Evolutionary conservation across 169 alveolate species (phyloP).

Genomic region (Amoebophrya sp.): DNA sequence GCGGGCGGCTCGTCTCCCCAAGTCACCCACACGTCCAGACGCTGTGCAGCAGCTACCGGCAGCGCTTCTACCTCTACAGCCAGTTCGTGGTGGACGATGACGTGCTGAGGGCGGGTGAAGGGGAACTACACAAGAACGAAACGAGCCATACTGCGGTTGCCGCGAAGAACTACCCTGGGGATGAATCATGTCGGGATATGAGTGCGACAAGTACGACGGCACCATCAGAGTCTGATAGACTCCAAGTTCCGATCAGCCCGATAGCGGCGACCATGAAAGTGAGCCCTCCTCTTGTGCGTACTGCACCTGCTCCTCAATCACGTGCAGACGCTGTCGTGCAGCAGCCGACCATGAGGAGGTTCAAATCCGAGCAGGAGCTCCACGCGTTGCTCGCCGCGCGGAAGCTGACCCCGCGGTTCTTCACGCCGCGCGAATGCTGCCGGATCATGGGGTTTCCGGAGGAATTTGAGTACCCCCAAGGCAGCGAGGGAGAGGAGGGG

Average conservation of each 20-base stretch:
- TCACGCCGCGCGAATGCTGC: background rate
- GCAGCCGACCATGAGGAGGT: background rate
- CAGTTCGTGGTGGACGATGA: background rate
- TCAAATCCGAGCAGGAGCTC: background rate
- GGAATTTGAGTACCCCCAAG: background rate
- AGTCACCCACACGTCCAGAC: background rate
- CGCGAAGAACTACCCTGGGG: too few relatives aligned
- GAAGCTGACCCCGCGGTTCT: background rate
- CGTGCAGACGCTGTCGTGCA: background rate
- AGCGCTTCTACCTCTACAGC: background rate
- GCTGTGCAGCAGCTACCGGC: background rate
- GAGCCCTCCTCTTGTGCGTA: background rate
- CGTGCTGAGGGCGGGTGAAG: too few relatives aligned
- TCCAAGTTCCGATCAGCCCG: too few relatives aligned
- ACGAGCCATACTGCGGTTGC: too few relatives aligned
- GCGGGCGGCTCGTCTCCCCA: background rate
- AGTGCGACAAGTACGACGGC: too few relatives aligned
- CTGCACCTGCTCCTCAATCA: background rate
- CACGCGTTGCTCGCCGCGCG: background rate
- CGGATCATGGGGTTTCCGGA: background rate
- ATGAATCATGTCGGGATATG: too few relatives aligned
- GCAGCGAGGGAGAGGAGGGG: background rate
- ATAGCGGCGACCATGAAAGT: too few relatives aligned
- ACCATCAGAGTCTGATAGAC: too few relatives aligned
- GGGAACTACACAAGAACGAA: too few relatives aligned